Evolutionary conservation across 2,329 filamentous ascomycete genomes (phyloP).

Genomic region (Hypoxylon sp.): DNA sequence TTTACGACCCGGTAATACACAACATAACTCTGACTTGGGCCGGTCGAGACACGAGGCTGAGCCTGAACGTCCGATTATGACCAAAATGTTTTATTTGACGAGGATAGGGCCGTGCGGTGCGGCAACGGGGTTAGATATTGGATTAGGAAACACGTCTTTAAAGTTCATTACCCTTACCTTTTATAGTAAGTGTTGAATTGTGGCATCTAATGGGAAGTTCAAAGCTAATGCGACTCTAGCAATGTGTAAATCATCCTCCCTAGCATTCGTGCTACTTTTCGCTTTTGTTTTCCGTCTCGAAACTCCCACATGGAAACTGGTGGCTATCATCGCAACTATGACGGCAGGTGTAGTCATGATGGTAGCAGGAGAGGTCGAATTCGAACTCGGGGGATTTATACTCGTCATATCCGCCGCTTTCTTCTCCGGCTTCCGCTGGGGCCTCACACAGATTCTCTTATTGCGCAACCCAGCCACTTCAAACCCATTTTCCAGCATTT

Average conservation of each 20-base stretch:
- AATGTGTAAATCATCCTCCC: constrained; percentile 98
- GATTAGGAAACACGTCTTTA: constrained; percentile 93
- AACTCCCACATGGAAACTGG: constrained; percentile 85
- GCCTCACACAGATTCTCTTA: constrained; percentile 96
- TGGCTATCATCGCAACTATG: constrained; percentile 92
- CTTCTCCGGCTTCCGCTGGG: constrained; percentile 97
- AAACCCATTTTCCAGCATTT: constrained; percentile 97
- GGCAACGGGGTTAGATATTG: constrained; percentile 95
- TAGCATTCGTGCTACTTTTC: constrained; percentile 95
- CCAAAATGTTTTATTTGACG: constrained; percentile 90
- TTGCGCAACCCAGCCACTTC: constrained; percentile 94
- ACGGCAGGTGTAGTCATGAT: constrained; percentile 96
- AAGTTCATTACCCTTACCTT: constrained; percentile 98
- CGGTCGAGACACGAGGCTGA: constrained; percentile 68
- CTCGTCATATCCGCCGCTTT: constrained; percentile 95
- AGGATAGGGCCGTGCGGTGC: constrained; percentile 92
- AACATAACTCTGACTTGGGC: constrained; percentile 64
- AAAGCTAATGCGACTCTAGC: constrained; percentile 62
- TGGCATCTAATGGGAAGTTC: neutral
- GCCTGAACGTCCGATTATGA: constrained; percentile 78
- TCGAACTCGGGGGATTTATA: constrained; percentile 87
- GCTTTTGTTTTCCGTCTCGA: constrained; percentile 95
- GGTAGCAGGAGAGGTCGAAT: constrained; percentile 95
- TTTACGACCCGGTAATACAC: constrained; percentile 75
- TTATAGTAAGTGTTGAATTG: constrained; percentile 75